Evolutionary conservation across 2,329 filamentous ascomycete genomes (phyloP), one percentile per base, ranked within the genome.

Genomic region (Gyromitra esculenta): DNA sequence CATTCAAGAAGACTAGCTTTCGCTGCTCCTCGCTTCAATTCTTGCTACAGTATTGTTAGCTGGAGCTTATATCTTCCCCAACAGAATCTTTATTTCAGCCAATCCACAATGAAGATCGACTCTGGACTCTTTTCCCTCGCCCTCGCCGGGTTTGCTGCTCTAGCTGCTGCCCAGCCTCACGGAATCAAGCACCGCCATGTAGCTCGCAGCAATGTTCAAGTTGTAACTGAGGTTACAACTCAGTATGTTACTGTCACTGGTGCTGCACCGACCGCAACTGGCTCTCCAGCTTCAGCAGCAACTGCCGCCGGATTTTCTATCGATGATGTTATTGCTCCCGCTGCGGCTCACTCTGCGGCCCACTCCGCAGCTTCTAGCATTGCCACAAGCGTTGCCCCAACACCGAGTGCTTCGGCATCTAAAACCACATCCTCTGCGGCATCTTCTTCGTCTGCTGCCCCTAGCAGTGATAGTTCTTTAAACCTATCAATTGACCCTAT

Each of bases 81-180:
- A 31, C 18, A n/a, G 15, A 68, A 9, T 8, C 18, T 45, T 41
- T 60, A 37, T 67, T 41, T 48, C 43, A 62, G 50, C 18, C 57
- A 69, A 60, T 39, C 37, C 50, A 72, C 25, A 31, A 77, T 78
- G 73, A 62, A 68, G 54, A n/a, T 77, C 63, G 71, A 67, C 69
- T 21, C 67, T 11, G 73, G 59, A 43, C 76, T 77, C 31, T 64
- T 77, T 35, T 50, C 63, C n/a, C 71, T 79, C 39, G 77, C 77
- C 25, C 66, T 79, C 8, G 73, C 74, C 31, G 73, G 62, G 43
- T 78, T 72, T 39, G 18, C 56, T 18, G 60, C 78, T 59, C 18
- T 73, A 37, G 48, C 72, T 50, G 60, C 71, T 1, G 71, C 75
- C 8, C 78, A 79, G 39, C 77, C 78, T 39, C 78, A 78, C n/a